Evolutionary conservation across 768 basidiomycete species (phyloP), one percentile per base, ranked within the genome.

Genomic region (Rhodotorula taiwanensis): DNA sequence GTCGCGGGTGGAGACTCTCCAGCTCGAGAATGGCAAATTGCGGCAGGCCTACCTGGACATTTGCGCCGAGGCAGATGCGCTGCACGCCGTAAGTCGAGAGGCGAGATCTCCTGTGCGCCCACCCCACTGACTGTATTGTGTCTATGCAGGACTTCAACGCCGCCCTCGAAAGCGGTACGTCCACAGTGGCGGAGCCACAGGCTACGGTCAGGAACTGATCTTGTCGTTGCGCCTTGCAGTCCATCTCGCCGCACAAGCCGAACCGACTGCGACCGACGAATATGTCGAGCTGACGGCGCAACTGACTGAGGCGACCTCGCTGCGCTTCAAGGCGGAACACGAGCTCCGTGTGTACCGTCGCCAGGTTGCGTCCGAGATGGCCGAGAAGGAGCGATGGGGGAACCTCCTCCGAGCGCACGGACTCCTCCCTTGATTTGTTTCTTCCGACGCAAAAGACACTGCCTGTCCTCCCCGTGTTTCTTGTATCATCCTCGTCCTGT

Each of bases 11-110:
- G 14, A 33, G 28, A 3, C 20, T 23, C 10, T 21, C 45, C 25
- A 11, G 3, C 9, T 16, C 9, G 60, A 66, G 41, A 61, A 58
- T 34, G 36, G 27, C 51, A 50, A 55, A 13, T 34, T 54, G 8
- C 60, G 57, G 8, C 48, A 50, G 3, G 56, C 60, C 1, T 66
- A 62, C 48, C 31, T 5, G 52, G 65, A 66, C 31, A 66, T 66
- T 36, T 57, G 55, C 31, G 31, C 53, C 14, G 65, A 62, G 23
- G 65, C 65, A 3, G 55, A 55, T 21, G 25, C 31, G 6, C 50
- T 65, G 13, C 31, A 52, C 2, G 44, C 43, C 2, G 56, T 58
- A 39, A 25, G 48, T 30, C 23, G 6, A 9, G 7, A 11, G 28
- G 6, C 30, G n/a, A 34, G 8, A 25, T 44, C 6, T 27, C 5